Percentiles rank a stretch among this genome's conserved stretches.
Evolutionary conservation across 2,329 filamentous ascomycete genomes (phyloP).

Genomic region (Fusarium nelsonii): DNA sequence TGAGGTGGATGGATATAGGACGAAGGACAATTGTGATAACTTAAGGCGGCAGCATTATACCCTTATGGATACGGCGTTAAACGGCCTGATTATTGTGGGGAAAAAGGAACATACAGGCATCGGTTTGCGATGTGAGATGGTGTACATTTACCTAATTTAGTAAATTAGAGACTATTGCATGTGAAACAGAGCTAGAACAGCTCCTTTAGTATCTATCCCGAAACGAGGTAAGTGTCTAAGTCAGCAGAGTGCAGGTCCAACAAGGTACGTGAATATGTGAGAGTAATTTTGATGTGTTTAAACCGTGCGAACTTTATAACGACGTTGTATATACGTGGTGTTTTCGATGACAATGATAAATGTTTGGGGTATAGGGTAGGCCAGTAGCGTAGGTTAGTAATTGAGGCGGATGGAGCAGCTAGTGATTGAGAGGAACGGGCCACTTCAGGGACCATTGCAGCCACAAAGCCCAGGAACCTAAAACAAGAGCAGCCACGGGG

Average conservation of each 20-base stretch:
- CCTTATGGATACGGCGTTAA: slow-evolving; percentile 32
- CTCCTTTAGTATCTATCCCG: no score
- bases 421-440: not conserved
- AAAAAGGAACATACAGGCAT: not conserved
- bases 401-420: not conserved
- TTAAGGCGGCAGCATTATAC: slow-evolving; percentile 30
- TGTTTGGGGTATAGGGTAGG: not conserved
- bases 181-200: not conserved
- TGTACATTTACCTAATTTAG: not conserved
- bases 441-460: slow-evolving; percentile 1
- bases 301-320: not conserved
- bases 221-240: not conserved
- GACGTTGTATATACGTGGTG: not conserved
- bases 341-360: not conserved
- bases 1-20: slow-evolving; percentile 6
- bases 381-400: no score
- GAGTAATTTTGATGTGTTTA: no score
- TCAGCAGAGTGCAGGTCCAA: not conserved
- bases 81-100: not conserved
- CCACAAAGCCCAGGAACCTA: slow-evolving; percentile 16
- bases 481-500: slow-evolving; percentile 8
- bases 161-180: not conserved
- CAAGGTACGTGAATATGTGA: slow-evolving; percentile 3
- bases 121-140: not conserved
- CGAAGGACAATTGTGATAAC: slow-evolving; percentile 9